Conservation (phyloP, 2,329 filamentous ascomycete species). For the Aspergillus sp. region DNA sequence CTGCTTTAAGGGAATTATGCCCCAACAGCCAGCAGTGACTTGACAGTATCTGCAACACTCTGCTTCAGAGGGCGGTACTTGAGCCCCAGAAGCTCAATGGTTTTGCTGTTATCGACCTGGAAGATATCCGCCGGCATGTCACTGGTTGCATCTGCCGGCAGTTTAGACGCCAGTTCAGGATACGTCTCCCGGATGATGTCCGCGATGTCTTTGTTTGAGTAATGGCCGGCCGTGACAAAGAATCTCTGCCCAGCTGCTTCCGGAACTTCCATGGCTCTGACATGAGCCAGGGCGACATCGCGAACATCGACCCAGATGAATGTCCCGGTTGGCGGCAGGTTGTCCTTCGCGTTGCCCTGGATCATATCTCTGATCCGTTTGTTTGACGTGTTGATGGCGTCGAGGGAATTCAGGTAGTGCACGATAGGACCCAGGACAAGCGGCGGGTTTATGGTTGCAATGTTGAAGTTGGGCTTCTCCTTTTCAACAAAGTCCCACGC, state of each 20-base stretch:
- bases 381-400: conserved; percentile 65
- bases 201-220: conserved; percentile 34
- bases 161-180: conserved; percentile 32
- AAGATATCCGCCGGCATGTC: conserved; percentile 23
- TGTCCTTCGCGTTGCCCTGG: conserved; percentile 51
- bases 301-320: conserved; percentile 50
- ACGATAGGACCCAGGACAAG: conserved; percentile 56
- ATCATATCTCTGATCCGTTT: conserved; percentile 55
- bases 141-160: conserved; percentile 28
- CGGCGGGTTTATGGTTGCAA: conserved; percentile 54
- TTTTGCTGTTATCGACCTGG: conserved; percentile 31
- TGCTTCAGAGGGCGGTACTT: conserved; percentile 32
- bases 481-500: conserved; percentile 56
- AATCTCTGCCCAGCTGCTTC: conserved; percentile 39
- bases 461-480: conserved; percentile 49
- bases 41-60: conserved; percentile 29
- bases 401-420: conserved; percentile 53
- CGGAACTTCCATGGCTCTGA: conserved; percentile 37
- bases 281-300: conserved; percentile 41
- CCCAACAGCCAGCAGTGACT: conserved; percentile 25
- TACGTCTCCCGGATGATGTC: conserved; percentile 34
- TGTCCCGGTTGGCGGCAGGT: conserved; percentile 49
- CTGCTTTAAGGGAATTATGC: conserved; percentile 10
- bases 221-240: conserved; percentile 34
- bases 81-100: conserved; percentile 33